Evolutionary conservation across 192 early-diverging fungal species (phyloP).

Genomic region (Coemansia biformis): DNA sequence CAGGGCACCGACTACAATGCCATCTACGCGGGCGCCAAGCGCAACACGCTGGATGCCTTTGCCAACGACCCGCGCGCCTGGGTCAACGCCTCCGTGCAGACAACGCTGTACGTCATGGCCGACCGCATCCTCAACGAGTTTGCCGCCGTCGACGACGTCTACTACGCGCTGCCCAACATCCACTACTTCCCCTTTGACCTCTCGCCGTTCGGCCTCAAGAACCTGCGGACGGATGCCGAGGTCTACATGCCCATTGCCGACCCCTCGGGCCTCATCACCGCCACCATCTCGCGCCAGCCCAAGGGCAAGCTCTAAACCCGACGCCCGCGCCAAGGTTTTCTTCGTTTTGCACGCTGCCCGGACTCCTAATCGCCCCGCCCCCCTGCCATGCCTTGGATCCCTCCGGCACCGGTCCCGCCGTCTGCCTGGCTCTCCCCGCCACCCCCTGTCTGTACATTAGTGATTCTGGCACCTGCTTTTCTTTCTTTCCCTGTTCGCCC

Average conservation of each 20-base stretch:
- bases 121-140: constrained; percentile 56
- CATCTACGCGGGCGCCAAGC: constrained; percentile 55
- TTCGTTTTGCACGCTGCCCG: constrained; percentile 29
- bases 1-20: constrained; percentile 50
- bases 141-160: constrained; percentile 54
- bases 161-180: constrained; percentile 72
- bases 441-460: no score
- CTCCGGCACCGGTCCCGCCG: no score
- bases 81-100: constrained; percentile 71
- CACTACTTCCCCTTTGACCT: constrained; percentile 72
- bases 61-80: constrained; percentile 61
- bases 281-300: constrained; percentile 55
- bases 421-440: no score
- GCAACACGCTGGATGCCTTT: constrained; percentile 69
- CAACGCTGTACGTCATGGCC: constrained; percentile 75
- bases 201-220: constrained; percentile 65
- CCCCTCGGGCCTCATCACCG: constrained; percentile 71
- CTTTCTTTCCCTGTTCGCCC: constrained; percentile 33
- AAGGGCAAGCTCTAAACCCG: constrained; percentile 21
- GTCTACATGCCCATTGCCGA: constrained; percentile 71
- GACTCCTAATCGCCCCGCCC: no score
- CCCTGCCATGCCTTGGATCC: no score
- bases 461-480: constrained; percentile 18
- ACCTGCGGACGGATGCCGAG: constrained; percentile 59
- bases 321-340: constrained; percentile 12